Evolutionary conservation across 371 early-diverging fungal genomes (phyloP).

Genomic region (Mucor lusitanicus): DNA sequence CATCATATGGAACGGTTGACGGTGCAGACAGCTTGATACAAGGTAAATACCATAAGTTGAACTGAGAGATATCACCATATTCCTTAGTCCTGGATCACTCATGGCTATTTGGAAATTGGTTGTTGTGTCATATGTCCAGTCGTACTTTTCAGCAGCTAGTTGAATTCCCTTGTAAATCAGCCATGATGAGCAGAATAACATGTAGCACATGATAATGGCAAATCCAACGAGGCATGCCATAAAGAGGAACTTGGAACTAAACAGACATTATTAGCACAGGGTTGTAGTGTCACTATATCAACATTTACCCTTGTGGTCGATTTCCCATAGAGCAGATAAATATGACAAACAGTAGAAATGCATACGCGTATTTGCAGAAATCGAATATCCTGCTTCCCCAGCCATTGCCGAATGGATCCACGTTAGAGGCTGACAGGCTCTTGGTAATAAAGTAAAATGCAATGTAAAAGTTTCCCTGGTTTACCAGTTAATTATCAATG

Average conservation of each 20-base stretch:
- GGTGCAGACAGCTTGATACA: slow-evolving; percentile 58
- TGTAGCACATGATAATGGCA: slow-evolving; percentile 48
- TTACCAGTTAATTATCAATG: slow-evolving; percentile 39
- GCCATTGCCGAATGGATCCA: slow-evolving; percentile 60
- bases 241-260: slow-evolving; percentile 43
- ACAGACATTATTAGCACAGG: not conserved
- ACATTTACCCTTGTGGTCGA: slow-evolving; percentile 78
- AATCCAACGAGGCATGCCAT: slow-evolving; percentile 40
- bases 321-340: slow-evolving; percentile 85
- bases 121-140: slow-evolving; percentile 33
- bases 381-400: slow-evolving; percentile 52
- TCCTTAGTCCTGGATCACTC: slow-evolving; percentile 53
- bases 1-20: slow-evolving; percentile 72
- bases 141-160: slow-evolving; percentile 25
- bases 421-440: slow-evolving; percentile 39
- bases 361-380: slow-evolving; percentile 60
- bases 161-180: slow-evolving; percentile 51
- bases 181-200: slow-evolving; percentile 49
- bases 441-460: slow-evolving; percentile 73
- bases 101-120: slow-evolving; percentile 30
- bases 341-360: slow-evolving; percentile 62
- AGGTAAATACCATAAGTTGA: slow-evolving; percentile 72
- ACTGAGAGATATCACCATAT: slow-evolving; percentile 56
- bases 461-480: slow-evolving; percentile 75
- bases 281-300: not conserved